Evolutionary conservation across 108 stramenopile species (phyloP), one percentile per base, ranked within the genome.

Genomic region (Cyclotella atomus): DNA sequence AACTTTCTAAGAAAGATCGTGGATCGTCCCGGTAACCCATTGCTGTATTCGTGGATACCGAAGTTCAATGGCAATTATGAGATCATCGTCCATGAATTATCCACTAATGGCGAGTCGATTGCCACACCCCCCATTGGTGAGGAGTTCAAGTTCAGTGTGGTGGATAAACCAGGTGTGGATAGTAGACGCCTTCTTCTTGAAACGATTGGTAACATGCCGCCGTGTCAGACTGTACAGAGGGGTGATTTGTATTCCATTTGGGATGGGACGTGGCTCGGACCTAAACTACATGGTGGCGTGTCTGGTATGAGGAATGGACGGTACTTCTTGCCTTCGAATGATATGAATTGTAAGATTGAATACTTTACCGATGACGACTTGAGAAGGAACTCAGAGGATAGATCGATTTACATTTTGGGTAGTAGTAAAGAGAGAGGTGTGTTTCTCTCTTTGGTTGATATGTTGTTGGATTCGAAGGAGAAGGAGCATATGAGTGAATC

Each of bases 191-290:
- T n/a, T n/a, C n/a, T n/a, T n/a, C n/a, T n/a, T n/a, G n/a, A n/a
- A n/a, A n/a, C n/a, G n/a, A n/a, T n/a, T n/a, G n/a, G n/a, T n/a
- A n/a, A n/a, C n/a, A 12, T 67, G 79, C 65, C 38, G 0, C 67
- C 67, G 0, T 80, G 79, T 49, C 71, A 68, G 47, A 68, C 32
- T 15, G 64, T 62, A 27, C 23, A 59, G 0, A 27, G 4, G 25
- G 16, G 23, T 0, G 35, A 68, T 52, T 4, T 73, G 36, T 80
- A 57, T 32, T 53, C 53, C 36, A 72, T 30, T 25, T 80, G 65
- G 71, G 65, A 80, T 35, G 79, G 71, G 46, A 52, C 53, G 46
- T 80, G 79, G 79, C 46, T 79, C 15, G 77, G 77, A 15, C 77
- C 77, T 9, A 33, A 72, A 4, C 8, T 79, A 19, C 32, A 52